phyloP scores from a whole-genome alignment of 1,139 yeast genomes.

The Yamadazyma friedrichii region DNA sequence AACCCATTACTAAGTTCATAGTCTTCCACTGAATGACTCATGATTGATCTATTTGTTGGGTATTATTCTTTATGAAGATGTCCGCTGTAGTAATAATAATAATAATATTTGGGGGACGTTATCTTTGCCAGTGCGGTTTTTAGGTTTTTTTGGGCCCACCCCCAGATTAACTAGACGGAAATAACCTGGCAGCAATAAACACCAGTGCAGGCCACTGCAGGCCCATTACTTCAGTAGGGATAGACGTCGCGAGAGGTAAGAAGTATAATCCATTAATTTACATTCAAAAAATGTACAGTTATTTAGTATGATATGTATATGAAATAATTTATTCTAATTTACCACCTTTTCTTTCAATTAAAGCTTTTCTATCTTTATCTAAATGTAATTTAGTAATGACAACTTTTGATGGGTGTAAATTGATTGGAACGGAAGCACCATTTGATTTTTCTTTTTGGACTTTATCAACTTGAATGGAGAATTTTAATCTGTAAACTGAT shows the following conservation, averaged over 20 bases:
- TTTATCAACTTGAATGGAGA: conserved; percentile 95
- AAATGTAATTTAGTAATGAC: conserved; percentile 98
- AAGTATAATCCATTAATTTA: conserved; percentile 10
- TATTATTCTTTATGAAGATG: too few species aligned
- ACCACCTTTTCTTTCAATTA: conserved; percentile 62
- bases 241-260: too few species aligned
- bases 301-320: conserved; percentile 7
- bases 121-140: background rate
- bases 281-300: conserved; percentile 11
- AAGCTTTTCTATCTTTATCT: conserved; percentile 98
- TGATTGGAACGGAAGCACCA: conserved; percentile 97
- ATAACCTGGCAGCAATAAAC: background rate
- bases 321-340: conserved; percentile 28
- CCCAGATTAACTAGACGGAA: background rate
- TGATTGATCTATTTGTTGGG: too few species aligned
- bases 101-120: background rate
- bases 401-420: conserved; percentile 98
- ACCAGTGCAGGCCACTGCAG: too few species aligned
- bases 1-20: conserved; percentile 38
- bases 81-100: too few species aligned
- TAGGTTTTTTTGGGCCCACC: background rate
- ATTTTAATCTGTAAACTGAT: conserved; percentile 99
- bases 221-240: too few species aligned
- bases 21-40: conserved; percentile 18
- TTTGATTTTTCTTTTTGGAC: conserved; percentile 96